These are phyloP conservation scores for Candida maris DNA, from an alignment of 805 yeast genomes.

Conservation along the genomic window DNA sequence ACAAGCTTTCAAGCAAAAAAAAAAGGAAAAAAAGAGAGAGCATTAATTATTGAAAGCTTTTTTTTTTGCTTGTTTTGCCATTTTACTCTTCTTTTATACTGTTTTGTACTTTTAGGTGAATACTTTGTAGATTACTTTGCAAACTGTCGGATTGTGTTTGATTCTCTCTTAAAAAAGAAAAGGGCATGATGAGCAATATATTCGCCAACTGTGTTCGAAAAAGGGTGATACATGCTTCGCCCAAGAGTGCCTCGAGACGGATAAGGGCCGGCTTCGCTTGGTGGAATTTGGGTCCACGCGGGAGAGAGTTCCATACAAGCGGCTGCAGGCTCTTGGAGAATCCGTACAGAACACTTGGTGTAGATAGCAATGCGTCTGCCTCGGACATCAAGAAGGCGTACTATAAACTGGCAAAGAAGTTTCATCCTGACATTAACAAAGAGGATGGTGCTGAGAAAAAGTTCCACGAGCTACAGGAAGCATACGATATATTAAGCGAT, in stretches of 20 bases:
- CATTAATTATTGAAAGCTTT: constrained; percentile 1
- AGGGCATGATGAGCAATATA: constrained; percentile 2
- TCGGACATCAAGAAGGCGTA: constrained; percentile 94
- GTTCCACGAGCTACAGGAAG: constrained; percentile 91
- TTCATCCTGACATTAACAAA: constrained; percentile 95
- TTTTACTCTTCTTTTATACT: constrained; percentile 1
- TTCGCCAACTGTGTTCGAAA: background rate
- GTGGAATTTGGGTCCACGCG: background rate
- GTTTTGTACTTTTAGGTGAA: background rate
- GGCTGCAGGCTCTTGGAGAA: constrained; percentile 41
- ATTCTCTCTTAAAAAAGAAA: background rate
- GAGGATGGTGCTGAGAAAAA: constrained; percentile 82
- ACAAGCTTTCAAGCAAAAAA: constrained; percentile 2
- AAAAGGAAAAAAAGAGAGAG: background rate
- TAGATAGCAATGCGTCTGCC: constrained; percentile 62
- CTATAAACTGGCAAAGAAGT: constrained; percentile 87
- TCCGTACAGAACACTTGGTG: constrained; percentile 84
- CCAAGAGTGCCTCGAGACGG: background rate
- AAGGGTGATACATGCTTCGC: background rate
- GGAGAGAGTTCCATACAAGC: constrained; percentile 43
- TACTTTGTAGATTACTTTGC: background rate
- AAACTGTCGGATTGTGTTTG: background rate
- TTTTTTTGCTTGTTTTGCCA: too few relatives aligned
- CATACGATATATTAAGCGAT: constrained; percentile 87
- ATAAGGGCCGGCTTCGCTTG: background rate